Percentiles rank a stretch among this genome's conserved stretches.
Evolutionary conservation across 2,329 filamentous ascomycete species (phyloP).

Genomic region (Sclerotinia nivalis): DNA sequence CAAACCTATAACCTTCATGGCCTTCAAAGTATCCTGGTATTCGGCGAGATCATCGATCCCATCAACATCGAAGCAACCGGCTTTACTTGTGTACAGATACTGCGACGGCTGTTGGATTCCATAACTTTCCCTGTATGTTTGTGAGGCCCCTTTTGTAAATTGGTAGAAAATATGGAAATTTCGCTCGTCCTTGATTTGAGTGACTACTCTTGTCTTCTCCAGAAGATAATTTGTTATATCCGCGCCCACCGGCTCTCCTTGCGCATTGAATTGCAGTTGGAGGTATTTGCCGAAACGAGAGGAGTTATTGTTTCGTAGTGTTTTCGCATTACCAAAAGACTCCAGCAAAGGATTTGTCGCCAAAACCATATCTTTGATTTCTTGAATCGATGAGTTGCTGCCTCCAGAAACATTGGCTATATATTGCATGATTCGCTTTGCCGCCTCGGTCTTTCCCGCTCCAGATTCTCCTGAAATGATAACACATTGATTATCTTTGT

Average conservation of each 20-base stretch:
- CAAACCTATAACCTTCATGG: constrained; percentile 93
- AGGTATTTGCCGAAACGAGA: constrained; percentile 98
- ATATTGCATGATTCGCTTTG: constrained; percentile 99
- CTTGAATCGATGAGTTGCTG: constrained; percentile 70
- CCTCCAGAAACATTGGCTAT: constrained; percentile 96
- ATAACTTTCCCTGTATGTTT: constrained; percentile 81
- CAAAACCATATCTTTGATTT: constrained; percentile 99
- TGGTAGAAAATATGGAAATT: constrained; percentile 99
- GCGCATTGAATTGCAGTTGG: constrained; percentile 90
- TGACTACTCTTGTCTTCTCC: constrained; percentile 92
- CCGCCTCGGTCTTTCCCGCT: constrained; percentile 96
- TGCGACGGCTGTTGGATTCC: constrained; percentile 90
- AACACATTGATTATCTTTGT: constrained; percentile 98
- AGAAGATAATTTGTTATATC: constrained; percentile 98
- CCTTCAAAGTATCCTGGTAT: constrained; percentile 85
- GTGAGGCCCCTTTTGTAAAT: constrained; percentile 92
- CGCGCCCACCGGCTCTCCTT: constrained; percentile 90
- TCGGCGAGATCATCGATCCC: constrained; percentile 92
- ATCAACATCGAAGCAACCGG: constrained; percentile 91
- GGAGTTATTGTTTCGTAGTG: constrained; percentile 96
- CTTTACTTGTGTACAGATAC: constrained; percentile 90
- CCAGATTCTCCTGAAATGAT: constrained; percentile 99
- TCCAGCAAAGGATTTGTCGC: constrained; percentile 96
- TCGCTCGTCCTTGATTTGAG: constrained; percentile 91
- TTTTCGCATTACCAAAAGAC: constrained; percentile 98